Evolutionary conservation across 2,329 filamentous ascomycete genomes (phyloP).

Genomic region (Colletotrichum abscissum): DNA sequence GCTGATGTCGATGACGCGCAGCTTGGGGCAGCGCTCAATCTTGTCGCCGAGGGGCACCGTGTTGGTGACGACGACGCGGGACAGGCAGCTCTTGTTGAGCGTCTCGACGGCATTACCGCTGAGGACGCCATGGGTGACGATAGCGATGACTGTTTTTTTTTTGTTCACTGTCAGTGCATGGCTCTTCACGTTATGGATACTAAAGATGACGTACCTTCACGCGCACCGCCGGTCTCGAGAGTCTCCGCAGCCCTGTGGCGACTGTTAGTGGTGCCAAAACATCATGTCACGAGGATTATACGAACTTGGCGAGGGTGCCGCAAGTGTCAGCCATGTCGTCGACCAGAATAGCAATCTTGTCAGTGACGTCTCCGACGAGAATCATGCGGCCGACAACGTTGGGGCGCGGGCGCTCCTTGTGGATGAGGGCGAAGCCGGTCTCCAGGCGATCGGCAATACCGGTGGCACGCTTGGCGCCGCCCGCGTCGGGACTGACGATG

Average conservation of each 20-base stretch:
- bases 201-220: slow-evolving; percentile 16
- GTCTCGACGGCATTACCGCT: slow-evolving; percentile 90
- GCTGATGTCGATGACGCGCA: slow-evolving; percentile 92
- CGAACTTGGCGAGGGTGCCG: slow-evolving; percentile 86
- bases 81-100: slow-evolving; percentile 81
- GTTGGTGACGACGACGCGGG: slow-evolving; percentile 89
- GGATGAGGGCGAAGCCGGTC: slow-evolving; percentile 85
- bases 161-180: not conserved
- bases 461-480: slow-evolving; percentile 87
- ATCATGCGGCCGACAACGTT: slow-evolving; percentile 94
- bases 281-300: slow-evolving; percentile 45
- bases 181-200: not conserved
- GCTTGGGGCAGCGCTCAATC: slow-evolving; percentile 79
- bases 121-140: slow-evolving; percentile 94
- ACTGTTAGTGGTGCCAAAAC: not conserved
- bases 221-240: slow-evolving; percentile 27
- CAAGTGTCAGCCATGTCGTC: slow-evolving; percentile 99
- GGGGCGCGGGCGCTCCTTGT: slow-evolving; percentile 73
- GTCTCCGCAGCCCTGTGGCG: slow-evolving; percentile 28
- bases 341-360: slow-evolving; percentile 94
- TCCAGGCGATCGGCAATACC: slow-evolving; percentile 88
- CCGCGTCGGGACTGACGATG: slow-evolving; percentile 88
- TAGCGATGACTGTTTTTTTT: slow-evolving; percentile 73
- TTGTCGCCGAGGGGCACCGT: slow-evolving; percentile 73
- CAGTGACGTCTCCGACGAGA: slow-evolving; percentile 92